Evolutionary conservation across 495 filamentous ascomycete species (phyloP), one percentile per base, ranked within the genome.

Genomic region (Penicillium odoratum): DNA sequence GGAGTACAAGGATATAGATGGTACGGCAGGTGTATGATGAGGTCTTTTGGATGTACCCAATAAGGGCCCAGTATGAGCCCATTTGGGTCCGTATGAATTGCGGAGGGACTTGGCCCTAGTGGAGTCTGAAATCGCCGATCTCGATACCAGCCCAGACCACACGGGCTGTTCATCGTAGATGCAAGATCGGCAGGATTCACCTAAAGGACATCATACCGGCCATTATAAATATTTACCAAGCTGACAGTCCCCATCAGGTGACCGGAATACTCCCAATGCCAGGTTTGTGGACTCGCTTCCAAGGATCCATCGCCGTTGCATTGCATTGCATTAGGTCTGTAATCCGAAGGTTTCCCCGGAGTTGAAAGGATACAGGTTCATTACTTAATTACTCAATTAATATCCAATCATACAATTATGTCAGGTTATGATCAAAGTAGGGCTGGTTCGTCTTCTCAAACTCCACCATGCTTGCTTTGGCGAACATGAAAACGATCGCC

Each of bases 81-180:
- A 34, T 51, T 51, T 46, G 38, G 45, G 7, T n/a, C n/a, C n/a
- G n/a, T 21, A 25, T 50, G 30, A 34, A 43, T 58, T 53, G 58
- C 60, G 57, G 63, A 58, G 60, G 50, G 55, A 55, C 50, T 55
- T 42, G 18, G 25, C 30, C 30, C 56, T 18, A 57, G 66, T 69
- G 66, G 66, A 69, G 66, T 43, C 40, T 47, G 54, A 65, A 56
- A 62, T 68, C 59, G 62, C 51, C 66, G 66, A 68, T 66, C 63
- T 57, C 26, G 56, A 67, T 46, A 30, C 15, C 33, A 60, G 57
- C 53, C 59, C 53, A 61, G 52, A 50, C 56, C 56, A 42, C 38
- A 28, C 51, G 38, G 55, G 55, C 55, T 59, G 62, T 62, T 58
- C 65, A 59, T 64, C 59, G 67, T 69, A 67, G 66, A 66, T 66